phyloP scores from a whole-genome alignment of 345 rosid species.

The Sapria himalayana region DNA sequence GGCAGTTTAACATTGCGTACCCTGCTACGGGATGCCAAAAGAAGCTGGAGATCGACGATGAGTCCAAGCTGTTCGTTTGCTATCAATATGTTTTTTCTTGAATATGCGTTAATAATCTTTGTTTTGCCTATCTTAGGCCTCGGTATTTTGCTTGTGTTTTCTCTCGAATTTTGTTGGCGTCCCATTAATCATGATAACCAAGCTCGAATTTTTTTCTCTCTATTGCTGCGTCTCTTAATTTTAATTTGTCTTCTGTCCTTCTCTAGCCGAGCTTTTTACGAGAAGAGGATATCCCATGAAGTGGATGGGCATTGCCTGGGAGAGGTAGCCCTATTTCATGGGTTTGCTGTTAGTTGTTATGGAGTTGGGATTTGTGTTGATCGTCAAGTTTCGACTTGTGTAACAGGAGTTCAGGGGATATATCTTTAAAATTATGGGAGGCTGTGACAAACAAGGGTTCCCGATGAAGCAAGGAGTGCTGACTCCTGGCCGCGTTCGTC shows the following conservation, averaged over 20 bases:
- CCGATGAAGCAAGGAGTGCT: constrained; percentile 88
- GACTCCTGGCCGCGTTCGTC: constrained; percentile 70
- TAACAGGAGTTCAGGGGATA: constrained; percentile 66
- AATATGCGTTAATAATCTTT: no score
- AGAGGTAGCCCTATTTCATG: constrained; percentile 18
- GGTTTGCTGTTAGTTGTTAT: not conserved
- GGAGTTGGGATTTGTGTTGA: not conserved
- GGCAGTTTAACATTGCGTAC: constrained; percentile 27
- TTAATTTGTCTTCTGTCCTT: no score
- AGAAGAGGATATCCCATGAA: constrained; percentile 68
- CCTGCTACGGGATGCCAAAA: constrained; percentile 38
- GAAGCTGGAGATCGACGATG: constrained; percentile 36
- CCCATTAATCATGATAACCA: no score
- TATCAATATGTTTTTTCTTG: no score
- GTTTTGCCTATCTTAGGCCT: no score
- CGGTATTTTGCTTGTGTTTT: no score
- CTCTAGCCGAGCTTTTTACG: constrained; percentile 47
- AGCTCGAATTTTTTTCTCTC: no score
- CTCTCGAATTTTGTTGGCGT: no score
- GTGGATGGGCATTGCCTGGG: constrained; percentile 64
- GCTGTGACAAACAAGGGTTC: constrained; percentile 84
- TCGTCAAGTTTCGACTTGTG: not conserved
- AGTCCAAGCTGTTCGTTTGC: constrained; percentile 22
- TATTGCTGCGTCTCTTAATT: no score
- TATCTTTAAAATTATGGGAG: constrained; percentile 75